phyloP scores from a whole-genome alignment of 2,329 filamentous ascomycete genomes.

The Colletotrichum sp. region DNA sequence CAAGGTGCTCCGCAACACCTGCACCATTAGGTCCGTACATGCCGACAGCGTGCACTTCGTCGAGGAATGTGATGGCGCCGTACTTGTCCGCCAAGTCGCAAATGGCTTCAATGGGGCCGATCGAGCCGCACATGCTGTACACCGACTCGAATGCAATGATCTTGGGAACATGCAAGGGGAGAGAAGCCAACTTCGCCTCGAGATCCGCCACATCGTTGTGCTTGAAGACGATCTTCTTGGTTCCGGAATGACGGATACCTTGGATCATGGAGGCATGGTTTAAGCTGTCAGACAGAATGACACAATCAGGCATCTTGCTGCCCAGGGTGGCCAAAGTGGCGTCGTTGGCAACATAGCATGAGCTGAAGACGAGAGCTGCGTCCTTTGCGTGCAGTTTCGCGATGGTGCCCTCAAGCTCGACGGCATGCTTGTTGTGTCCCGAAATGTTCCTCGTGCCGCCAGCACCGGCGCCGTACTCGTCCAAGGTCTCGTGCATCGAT shows the following conservation, averaged over 20 bases:
- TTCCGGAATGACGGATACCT: conserved; percentile 95
- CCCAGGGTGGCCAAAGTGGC: conserved; percentile 96
- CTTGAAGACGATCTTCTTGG: conserved; percentile 98
- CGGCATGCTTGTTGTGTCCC: conserved; percentile 94
- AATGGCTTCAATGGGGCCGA: conserved; percentile 94
- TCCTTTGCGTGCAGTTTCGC: conserved; percentile 93
- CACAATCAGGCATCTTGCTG: conserved; percentile 94
- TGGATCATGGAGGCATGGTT: conserved; percentile 99
- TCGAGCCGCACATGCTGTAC: conserved; percentile 98
- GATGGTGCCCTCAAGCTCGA: conserved; percentile 80
- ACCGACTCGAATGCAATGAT: conserved; percentile 99
- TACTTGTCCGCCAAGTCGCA: conserved; percentile 98
- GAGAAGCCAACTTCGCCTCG: conserved; percentile 87
- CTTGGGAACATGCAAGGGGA: conserved; percentile 87
- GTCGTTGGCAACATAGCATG: conserved; percentile 98
- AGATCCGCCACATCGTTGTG: conserved; percentile 96
- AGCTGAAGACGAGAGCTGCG: conserved; percentile 91
- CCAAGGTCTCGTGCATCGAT: conserved; percentile 92
- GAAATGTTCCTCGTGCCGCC: conserved; percentile 98
- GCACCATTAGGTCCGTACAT: conserved; percentile 98
- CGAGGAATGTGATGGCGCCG: conserved; percentile 94
- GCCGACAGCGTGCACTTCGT: conserved; percentile 98
- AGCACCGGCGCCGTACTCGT: conserved; percentile 93
- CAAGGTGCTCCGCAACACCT: conserved; percentile 95
- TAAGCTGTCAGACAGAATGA: conserved; percentile 95